Base-by-base conservation (phyloP, 495 filamentous ascomycete genomes). In the Oidiodendron maius region DNA sequence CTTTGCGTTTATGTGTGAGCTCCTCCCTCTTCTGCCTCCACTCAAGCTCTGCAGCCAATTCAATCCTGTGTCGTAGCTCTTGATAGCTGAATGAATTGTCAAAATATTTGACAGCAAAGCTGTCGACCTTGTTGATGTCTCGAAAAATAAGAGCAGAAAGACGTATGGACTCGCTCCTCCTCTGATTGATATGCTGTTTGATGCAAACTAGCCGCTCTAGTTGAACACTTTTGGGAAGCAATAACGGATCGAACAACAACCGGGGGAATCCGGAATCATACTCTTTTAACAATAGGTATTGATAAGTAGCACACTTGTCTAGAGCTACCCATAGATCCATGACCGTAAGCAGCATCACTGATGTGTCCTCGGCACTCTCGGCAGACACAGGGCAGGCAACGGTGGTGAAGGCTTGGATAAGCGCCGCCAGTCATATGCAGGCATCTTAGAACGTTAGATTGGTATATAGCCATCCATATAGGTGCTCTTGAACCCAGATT, bases 301-400 rank as follows among this genome's bases (percentile, higher is more conserved):
- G 44, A 1, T 46, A 17, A 9, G 69, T 64, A 0, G 77, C 75
- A 10, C 65, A 63, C 43, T 66, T 74, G 52, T 87, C 83, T 38
- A 67, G 64, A 15, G 78, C 77, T 28, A 82, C 56, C 82, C 83
- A 88, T 0, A 87, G 50, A 21, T 86, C 80, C 46, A 84, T 59
- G 3, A 76, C 58, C 0, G 71, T 79, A 16, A 88, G 66, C 1
- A 80, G 32, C 78, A 87, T 80, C 0, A 75, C 40, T 1, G 83
- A 87, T 2, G 71, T 54, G 0, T 57, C 64, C 55, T 78, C 77
- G 0, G 80, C 75, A 35, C 74, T 71, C 0, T 46, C 42, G 0
- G 9, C 12, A 50, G 82, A 83, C 4, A 37, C 1, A 0, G 6
- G 3, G 15, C 16, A 50, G 11, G 67, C 71, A 10, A 24, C 20